phyloP scores from a whole-genome alignment of 257 asterid genomes.

The Datura wrightii region DNA sequence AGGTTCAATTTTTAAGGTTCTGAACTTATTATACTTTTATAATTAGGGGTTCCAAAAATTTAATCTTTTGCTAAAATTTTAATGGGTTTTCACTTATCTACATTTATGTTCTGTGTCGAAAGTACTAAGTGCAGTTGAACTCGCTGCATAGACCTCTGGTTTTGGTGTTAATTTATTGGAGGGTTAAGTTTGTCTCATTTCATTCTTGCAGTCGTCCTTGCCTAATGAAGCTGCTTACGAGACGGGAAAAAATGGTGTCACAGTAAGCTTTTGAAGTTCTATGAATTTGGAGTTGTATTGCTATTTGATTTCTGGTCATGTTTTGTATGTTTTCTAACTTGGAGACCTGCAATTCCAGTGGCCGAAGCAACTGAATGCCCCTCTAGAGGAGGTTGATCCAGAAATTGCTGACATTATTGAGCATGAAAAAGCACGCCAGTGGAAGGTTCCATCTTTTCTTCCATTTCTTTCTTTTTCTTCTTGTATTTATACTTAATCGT shows the following conservation, averaged over 20 bases:
- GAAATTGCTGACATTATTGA: constrained; percentile 84
- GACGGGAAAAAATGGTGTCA: constrained; percentile 69
- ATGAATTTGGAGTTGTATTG: background rate
- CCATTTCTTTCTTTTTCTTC: background rate
- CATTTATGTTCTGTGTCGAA: background rate
- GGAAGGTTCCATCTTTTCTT: constrained; percentile 65
- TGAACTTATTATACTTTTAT: background rate
- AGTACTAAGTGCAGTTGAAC: background rate
- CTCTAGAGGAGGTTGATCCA: constrained; percentile 81
- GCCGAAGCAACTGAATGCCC: constrained; percentile 79
- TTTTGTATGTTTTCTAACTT: background rate
- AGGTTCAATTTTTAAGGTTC: background rate
- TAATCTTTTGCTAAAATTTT: background rate
- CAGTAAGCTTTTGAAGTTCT: constrained; percentile 50
- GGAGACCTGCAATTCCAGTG: constrained; percentile 50
- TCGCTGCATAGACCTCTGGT: no score
- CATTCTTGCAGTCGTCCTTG: constrained; percentile 65
- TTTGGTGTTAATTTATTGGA: background rate
- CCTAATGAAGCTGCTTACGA: constrained; percentile 74
- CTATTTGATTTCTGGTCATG: background rate
- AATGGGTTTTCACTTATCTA: background rate
- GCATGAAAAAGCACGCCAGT: constrained; percentile 92
- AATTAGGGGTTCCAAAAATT: background rate
- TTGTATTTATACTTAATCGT: background rate
- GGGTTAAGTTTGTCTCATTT: constrained; percentile 2